Evolutionary conservation across 1,284 basidiomycete genomes (phyloP).

Genomic region (Trichosporon asahii): DNA sequence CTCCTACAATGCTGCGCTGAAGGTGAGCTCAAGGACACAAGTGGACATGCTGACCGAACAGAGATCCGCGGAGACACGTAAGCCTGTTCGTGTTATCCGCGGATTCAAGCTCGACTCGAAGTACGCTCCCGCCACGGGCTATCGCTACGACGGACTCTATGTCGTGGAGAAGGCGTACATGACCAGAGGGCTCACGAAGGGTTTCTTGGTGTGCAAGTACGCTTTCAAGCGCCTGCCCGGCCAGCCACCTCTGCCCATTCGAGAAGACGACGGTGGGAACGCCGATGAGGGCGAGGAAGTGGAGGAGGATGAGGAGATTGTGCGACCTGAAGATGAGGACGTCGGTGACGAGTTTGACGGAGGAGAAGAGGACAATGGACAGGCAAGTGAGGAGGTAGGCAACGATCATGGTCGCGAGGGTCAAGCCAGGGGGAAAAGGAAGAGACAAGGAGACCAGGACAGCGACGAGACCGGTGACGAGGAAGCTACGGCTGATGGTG

Average conservation of each 20-base stretch:
- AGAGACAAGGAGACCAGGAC: neutral
- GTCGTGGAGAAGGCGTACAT: constrained; percentile 45
- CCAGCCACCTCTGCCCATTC: constrained; percentile 30
- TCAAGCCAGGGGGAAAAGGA: neutral
- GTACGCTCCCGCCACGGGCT: constrained; percentile 41
- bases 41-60: neutral
- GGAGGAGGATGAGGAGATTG: neutral
- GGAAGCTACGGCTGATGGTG: neutral
- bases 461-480: neutral
- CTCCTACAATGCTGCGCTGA: constrained; percentile 47
- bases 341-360: neutral
- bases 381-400: constrained; percentile 4
- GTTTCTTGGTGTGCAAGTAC: constrained; percentile 40
- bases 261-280: constrained; percentile 9
- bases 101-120: constrained; percentile 50
- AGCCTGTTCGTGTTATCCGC: constrained; percentile 53
- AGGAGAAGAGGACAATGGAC: neutral
- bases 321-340: neutral
- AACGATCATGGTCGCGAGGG: neutral
- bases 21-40: constrained; percentile 19
- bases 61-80: constrained; percentile 42
- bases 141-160: constrained; percentile 54
- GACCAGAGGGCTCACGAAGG: constrained; percentile 40
- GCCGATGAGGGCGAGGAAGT: constrained; percentile 3
- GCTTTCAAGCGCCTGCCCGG: constrained; percentile 39